Percentiles rank a stretch among this genome's conserved stretches.
Evolutionary conservation across 2,329 filamentous ascomycete genomes (phyloP).

Genomic region (Zymoseptoria tritici): DNA sequence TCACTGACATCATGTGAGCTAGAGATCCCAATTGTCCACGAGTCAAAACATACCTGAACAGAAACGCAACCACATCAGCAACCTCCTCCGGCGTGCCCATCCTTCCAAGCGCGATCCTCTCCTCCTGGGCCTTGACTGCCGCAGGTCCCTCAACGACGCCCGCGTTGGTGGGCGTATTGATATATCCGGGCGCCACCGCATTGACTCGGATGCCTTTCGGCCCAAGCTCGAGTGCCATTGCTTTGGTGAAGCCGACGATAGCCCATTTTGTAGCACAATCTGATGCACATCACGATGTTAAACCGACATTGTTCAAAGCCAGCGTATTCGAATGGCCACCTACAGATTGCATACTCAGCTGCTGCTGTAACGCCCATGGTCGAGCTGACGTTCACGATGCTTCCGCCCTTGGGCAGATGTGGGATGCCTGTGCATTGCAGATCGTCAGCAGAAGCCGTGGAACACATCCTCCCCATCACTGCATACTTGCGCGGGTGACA

Average conservation of each 20-base stretch:
- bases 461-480: constrained; percentile 4
- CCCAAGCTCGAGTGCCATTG: constrained; percentile 35
- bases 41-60: constrained; percentile 37
- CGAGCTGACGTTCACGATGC: constrained; percentile 39
- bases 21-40: neutral
- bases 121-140: constrained; percentile 34
- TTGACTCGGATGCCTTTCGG: constrained; percentile 34
- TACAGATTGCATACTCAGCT: constrained; percentile 32
- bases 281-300: neutral
- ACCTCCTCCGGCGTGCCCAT: constrained; percentile 43
- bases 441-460: neutral
- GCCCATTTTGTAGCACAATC: constrained; percentile 39
- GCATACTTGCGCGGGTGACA: constrained; percentile 35
- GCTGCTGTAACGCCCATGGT: constrained; percentile 32
- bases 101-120: constrained; percentile 36
- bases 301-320: neutral
- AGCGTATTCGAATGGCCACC: neutral
- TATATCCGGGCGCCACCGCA: constrained; percentile 36
- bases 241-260: constrained; percentile 40
- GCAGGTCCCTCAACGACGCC: constrained; percentile 43
- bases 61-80: constrained; percentile 44
- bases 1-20: constrained; percentile 24
- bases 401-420: neutral
- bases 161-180: constrained; percentile 43
- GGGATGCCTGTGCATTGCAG: neutral